Percentiles rank a stretch among this genome's conserved stretches.
These are phyloP conservation scores for Penicillium sp. DNA, from an alignment of 2,329 filamentous ascomycete species.

Conservation along the genomic window DNA sequence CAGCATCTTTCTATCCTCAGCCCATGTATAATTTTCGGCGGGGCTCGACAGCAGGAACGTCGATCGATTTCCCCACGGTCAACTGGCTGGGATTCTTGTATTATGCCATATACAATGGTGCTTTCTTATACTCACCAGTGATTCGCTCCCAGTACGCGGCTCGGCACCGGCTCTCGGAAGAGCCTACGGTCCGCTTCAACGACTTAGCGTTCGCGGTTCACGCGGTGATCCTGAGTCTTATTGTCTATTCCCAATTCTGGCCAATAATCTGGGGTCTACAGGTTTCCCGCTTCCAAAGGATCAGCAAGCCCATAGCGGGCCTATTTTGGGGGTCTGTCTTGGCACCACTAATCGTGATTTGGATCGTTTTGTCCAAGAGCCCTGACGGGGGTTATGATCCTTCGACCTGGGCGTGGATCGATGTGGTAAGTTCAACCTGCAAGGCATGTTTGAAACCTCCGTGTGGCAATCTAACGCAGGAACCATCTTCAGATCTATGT, in stretches of 20 bases:
- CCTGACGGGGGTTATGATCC: conserved; percentile 48
- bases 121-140: conserved; percentile 75
- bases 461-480: conserved; percentile 10
- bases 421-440: conserved; percentile 53
- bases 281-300: conserved; percentile 54
- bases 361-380: conserved; percentile 46
- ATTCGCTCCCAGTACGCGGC: conserved; percentile 81
- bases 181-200: conserved; percentile 84
- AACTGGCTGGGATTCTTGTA: conserved; percentile 63
- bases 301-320: conserved; percentile 64
- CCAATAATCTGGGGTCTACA: conserved; percentile 74
- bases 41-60: conserved; percentile 76
- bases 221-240: conserved; percentile 68
- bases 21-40: conserved; percentile 75
- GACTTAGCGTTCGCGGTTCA: conserved; percentile 87
- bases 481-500: conserved; percentile 56
- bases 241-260: conserved; percentile 78
- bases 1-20: conserved; percentile 89
- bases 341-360: conserved; percentile 33
- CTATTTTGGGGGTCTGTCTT: conserved; percentile 69
- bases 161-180: conserved; percentile 69
- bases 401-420: conserved; percentile 62
- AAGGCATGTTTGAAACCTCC: neutral
- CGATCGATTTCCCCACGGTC: conserved; percentile 80
- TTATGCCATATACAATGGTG: conserved; percentile 72